Evolutionary conservation across 352 stramenopile genomes (phyloP), one percentile per base, ranked within the genome.

Genomic region (Phytophthora cryptogea): DNA sequence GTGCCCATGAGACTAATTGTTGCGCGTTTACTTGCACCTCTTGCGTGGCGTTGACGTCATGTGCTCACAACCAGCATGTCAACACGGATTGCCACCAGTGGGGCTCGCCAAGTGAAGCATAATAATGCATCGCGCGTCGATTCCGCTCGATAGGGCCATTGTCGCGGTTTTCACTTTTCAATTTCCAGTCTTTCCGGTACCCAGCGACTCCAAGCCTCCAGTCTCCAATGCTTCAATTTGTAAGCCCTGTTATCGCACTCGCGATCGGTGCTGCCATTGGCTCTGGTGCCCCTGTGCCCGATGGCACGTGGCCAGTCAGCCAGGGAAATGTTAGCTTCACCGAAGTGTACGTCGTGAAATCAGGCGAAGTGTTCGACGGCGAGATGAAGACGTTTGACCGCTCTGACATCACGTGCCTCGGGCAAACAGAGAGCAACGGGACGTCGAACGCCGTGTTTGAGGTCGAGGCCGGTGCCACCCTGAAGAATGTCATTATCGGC

Each of bases 401-500:
- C 17, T 57, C 66, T 8, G 41, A 81, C 45, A 69, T 79, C 32
- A 67, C 49, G 36, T 85, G 75, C 42, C 30, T 66, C 0, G 72
- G 63, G 2, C 64, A 76, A 20, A 62, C 43, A 17, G 69, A 78
- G 47, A 58, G 56, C 40, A 56, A 55, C n/a, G 40, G 63, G 10
- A 52, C 52, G 26, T 54, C 39, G 9, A 66, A 35, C 9, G 59
- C 64, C 8, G 55, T 76, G 4, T 84, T 84, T 50, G 32, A 71
- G 27, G 31, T 85, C 28, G 33, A 72, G 39, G 23, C 67, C 3
- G 67, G 67, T 36, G 67, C 48, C 39, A 75, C 62, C 0, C 68
- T 83, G 37, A 75, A 75, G 61, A 83, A 83, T 44, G 74, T 66
- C 36, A 84, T 84, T 56, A 77, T 84, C 32, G 71, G 74, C 30